Conservation (phyloP, 345 rosid genomes). For the Linum usitatissimum region DNA sequence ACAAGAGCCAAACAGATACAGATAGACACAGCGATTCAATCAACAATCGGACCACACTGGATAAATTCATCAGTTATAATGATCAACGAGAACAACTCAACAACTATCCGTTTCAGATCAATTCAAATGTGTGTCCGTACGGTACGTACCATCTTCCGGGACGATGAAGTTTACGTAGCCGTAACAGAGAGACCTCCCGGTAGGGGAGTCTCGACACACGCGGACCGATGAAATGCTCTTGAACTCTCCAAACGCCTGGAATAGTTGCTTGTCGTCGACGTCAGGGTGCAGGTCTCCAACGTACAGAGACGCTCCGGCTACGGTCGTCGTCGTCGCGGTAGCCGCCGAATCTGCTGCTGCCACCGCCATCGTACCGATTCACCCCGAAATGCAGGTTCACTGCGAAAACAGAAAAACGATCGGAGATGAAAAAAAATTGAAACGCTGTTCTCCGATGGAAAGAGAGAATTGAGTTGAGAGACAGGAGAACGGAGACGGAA, state of each 20-base stretch:
- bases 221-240: slow-evolving; percentile 61
- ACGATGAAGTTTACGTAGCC: slow-evolving; percentile 71
- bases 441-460: neutral
- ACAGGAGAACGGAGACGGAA: neutral
- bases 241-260: slow-evolving; percentile 45
- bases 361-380: slow-evolving; percentile 18
- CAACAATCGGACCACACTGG: neutral
- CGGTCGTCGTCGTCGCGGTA: slow-evolving; percentile 18
- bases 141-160: slow-evolving; percentile 40
- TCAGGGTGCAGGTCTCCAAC: slow-evolving; percentile 67
- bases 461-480: neutral
- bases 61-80: neutral
- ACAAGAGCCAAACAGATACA: neutral
- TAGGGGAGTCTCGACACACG: slow-evolving; percentile 45
- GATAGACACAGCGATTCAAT: neutral
- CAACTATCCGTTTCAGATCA: neutral
- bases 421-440: neutral
- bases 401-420: neutral
- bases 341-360: slow-evolving; percentile 40
- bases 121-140: neutral
- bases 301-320: slow-evolving; percentile 33
- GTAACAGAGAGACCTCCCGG: slow-evolving; percentile 64
- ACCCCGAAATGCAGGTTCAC: slow-evolving; percentile 10
- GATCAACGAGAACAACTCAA: neutral
- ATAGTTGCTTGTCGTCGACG: slow-evolving; percentile 41